Evolutionary conservation across 495 filamentous ascomycete genomes (phyloP).

Genomic region (Penicillium silybi): DNA sequence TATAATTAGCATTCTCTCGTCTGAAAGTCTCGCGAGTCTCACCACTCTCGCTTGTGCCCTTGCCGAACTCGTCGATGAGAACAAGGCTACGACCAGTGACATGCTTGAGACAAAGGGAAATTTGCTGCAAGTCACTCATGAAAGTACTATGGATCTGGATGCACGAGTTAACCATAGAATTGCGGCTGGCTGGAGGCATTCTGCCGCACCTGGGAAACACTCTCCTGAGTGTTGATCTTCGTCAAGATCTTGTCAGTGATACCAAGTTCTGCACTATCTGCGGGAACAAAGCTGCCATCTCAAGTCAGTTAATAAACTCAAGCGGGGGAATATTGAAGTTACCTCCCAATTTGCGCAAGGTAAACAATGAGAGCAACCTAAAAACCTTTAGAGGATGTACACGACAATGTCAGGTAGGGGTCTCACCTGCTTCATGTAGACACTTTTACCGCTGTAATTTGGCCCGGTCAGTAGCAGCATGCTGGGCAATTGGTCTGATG

Average conservation of each 20-base stretch:
- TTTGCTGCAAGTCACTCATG: slow-evolving; percentile 87
- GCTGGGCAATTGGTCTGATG: slow-evolving; percentile 46
- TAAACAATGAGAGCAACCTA: slow-evolving; percentile 84
- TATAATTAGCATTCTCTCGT: not conserved
- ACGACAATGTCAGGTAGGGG: not conserved
- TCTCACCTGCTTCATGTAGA: slow-evolving; percentile 83
- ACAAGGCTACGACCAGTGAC: slow-evolving; percentile 74
- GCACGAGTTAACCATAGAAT: not conserved
- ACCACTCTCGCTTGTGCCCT: slow-evolving; percentile 76
- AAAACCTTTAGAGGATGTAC: not conserved
- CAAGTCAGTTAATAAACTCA: slow-evolving; percentile 1
- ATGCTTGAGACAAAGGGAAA: slow-evolving; percentile 72
- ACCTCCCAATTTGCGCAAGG: slow-evolving; percentile 84
- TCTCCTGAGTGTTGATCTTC: slow-evolving; percentile 81
- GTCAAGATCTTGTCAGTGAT: slow-evolving; percentile 92
- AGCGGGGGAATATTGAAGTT: slow-evolving; percentile 1
- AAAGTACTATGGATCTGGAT: slow-evolving; percentile 79
- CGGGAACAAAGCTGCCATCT: slow-evolving; percentile 69
- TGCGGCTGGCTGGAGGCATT: no score
- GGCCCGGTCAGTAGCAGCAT: slow-evolving; percentile 87
- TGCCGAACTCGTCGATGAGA: slow-evolving; percentile 93
- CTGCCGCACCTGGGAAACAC: slow-evolving; percentile 59
- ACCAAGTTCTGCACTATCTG: slow-evolving; percentile 72
- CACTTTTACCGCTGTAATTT: slow-evolving; percentile 94
- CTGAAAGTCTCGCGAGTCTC: slow-evolving; percentile 1